Base-by-base conservation (phyloP, 2,329 filamentous ascomycete genomes). In the Ophioceras dolichostomum region DNA sequence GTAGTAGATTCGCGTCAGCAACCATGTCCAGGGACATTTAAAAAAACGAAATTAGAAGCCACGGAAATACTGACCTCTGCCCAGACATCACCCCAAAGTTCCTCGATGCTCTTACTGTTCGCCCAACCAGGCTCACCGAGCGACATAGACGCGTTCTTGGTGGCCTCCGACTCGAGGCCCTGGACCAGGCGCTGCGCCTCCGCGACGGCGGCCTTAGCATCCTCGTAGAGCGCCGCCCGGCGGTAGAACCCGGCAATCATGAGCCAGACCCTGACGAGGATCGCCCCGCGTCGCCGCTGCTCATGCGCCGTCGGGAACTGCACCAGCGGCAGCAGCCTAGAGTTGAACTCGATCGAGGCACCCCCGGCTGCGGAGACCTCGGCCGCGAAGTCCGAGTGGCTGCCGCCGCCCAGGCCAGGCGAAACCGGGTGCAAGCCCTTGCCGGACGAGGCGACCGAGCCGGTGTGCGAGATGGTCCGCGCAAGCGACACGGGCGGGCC, bases 211-310 rank as follows among this genome's bases (percentile, higher is more conserved):
- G 79, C 83, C 47, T 74, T 75, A 10, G 83, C 78, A 54, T 96
- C 89, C 16, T 88, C 80, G 39, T 76, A 75, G 63, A 93, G 76
- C 8, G 73, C 73, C 7, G 89, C 85, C 37, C 86, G 75, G 20
- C 86, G 76, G 53, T 96, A 98, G 45, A 96, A 79, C 0, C 82
- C 82, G 2, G 86, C 82, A 43, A 95, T 86, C 53, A 91, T 81
- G 8, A 95, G 67, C 91, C 91, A 98, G 22, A 95, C 78, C 45
- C 80, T 81, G 16, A 87, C 65, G 13, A 98, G 55, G 10, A 76
- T 62, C 6, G 61, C 60, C 22, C 58, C 62, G 32, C 70, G 64
- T 37, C 68, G 67, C 21, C 62, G 59, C 45, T 60, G 63, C 43
- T 68, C 61, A 45, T 70, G 68, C 9, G 68, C 68, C 45, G 67